Percentiles rank a stretch among this genome's conserved stretches.
phyloP scores from a whole-genome alignment of 1,139 yeast genomes.

The Blastobotrys arbuscula region DNA sequence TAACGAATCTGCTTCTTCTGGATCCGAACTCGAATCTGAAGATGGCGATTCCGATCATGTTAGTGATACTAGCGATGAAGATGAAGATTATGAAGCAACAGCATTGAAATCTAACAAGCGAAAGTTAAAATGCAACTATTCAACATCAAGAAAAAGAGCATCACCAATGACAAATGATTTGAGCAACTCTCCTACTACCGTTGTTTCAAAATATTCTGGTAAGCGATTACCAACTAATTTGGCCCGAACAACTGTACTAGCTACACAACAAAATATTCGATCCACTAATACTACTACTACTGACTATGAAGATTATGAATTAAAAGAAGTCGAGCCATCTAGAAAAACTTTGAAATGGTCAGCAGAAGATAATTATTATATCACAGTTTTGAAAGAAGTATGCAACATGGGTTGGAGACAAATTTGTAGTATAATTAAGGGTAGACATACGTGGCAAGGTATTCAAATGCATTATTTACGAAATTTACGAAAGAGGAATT shows the following conservation, averaged over 20 bases:
- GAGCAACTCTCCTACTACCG: too few relatives aligned
- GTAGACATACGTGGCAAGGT: slow-evolving; percentile 40
- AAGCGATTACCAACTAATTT: too few relatives aligned
- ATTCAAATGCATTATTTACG: slow-evolving; percentile 43
- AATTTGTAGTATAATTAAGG: slow-evolving; percentile 33
- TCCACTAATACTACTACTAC: too few relatives aligned
- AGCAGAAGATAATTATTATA: slow-evolving; percentile 36
- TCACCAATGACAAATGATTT: too few relatives aligned
- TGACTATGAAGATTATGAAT: too few relatives aligned
- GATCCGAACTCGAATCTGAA: background rate
- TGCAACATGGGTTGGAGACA: slow-evolving; percentile 37
- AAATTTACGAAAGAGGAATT: slow-evolving; percentile 34
- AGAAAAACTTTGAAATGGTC: slow-evolving; percentile 8
- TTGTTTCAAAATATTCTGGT: too few relatives aligned
- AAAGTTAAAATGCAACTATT: background rate
- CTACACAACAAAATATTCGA: too few relatives aligned
- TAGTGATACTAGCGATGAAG: background rate
- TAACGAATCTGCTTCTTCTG: too few relatives aligned
- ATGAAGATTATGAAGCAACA: background rate
- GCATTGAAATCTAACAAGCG: background rate
- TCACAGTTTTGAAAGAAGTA: slow-evolving; percentile 37
- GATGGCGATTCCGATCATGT: background rate
- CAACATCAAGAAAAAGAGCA: background rate
- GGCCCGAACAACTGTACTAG: too few relatives aligned
- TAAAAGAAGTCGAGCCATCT: background rate